These are phyloP conservation scores for Graphilbum ipis-grandicollis DNA, from an alignment of 2,329 filamentous ascomycete genomes.

Conservation along the genomic window DNA sequence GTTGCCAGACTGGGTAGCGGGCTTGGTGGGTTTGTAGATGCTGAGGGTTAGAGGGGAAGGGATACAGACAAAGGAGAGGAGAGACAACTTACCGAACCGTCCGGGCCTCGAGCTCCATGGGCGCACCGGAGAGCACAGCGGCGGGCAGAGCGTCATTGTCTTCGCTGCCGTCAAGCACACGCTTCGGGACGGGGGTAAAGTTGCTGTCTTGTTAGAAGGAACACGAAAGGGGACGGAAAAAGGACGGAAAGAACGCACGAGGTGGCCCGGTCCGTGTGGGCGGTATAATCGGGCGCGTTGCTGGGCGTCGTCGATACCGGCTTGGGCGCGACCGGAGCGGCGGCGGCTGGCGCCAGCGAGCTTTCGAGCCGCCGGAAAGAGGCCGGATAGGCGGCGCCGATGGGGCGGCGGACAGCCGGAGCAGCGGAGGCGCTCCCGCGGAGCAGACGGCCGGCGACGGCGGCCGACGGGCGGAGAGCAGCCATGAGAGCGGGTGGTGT, in stretches of 20 bases:
- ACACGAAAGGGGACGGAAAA: neutral
- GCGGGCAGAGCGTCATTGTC: conserved; percentile 57
- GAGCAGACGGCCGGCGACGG: conserved; percentile 33
- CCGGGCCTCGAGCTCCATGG: conserved; percentile 81
- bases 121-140: conserved; percentile 78
- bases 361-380: conserved; percentile 37
- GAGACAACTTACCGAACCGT: conserved; percentile 60
- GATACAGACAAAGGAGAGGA: neutral
- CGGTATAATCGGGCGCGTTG: conserved; percentile 69
- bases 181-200: conserved; percentile 81
- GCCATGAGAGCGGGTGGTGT: conserved; percentile 32
- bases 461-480: conserved; percentile 40
- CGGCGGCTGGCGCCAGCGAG: conserved; percentile 25
- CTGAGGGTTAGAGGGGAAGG: conserved; percentile 27
- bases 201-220: conserved; percentile 31
- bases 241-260: conserved; percentile 42
- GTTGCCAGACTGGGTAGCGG: conserved; percentile 87
- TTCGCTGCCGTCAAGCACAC: conserved; percentile 83
- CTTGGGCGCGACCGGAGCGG: conserved; percentile 16
- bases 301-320: conserved; percentile 19
- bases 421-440: conserved; percentile 20
- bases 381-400: conserved; percentile 19
- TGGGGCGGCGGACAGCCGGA: conserved; percentile 9
- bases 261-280: conserved; percentile 70
- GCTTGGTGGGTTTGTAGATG: conserved; percentile 81